Evolutionary conservation across 371 early-diverging fungal species (phyloP).

Genomic region (Saksenaea vasiformis): DNA sequence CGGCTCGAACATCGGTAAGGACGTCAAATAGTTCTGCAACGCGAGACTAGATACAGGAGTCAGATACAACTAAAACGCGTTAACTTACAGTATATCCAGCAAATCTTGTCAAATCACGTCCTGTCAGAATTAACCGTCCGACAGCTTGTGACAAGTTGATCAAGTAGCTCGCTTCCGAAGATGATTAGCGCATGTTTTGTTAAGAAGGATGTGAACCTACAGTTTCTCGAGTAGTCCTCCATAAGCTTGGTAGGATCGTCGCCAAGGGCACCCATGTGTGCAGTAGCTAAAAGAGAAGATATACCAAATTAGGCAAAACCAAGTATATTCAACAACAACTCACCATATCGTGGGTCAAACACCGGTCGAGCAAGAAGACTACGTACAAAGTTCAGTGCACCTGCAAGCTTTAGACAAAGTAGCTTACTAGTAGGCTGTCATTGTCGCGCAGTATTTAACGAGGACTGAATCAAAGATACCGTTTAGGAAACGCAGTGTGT

Average conservation of each 20-base stretch:
- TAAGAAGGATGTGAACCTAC: constrained; percentile 37
- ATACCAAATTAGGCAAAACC: not conserved
- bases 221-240: constrained; percentile 86
- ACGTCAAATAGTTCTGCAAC: constrained; percentile 79
- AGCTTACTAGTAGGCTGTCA: constrained; percentile 80
- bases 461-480: constrained; percentile 84
- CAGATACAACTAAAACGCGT: not conserved
- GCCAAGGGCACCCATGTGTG: constrained; percentile 55
- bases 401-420: not conserved
- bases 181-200: not conserved
- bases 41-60: constrained; percentile 54
- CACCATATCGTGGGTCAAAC: constrained; percentile 70
- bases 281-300: constrained; percentile 45
- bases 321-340: not conserved
- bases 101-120: constrained; percentile 81
- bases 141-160: constrained; percentile 88
- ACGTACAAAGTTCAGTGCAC: not conserved
- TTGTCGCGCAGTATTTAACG: constrained; percentile 89
- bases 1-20: constrained; percentile 68
- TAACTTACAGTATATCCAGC: constrained; percentile 66
- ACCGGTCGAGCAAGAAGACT: constrained; percentile 80
- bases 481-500: constrained; percentile 74
- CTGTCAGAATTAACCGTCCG: constrained; percentile 79
- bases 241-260: constrained; percentile 80
- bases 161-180: constrained; percentile 70